phyloP scores from a whole-genome alignment of 192 early-diverging fungal genomes.

The Nowakowskiella sp. region DNA sequence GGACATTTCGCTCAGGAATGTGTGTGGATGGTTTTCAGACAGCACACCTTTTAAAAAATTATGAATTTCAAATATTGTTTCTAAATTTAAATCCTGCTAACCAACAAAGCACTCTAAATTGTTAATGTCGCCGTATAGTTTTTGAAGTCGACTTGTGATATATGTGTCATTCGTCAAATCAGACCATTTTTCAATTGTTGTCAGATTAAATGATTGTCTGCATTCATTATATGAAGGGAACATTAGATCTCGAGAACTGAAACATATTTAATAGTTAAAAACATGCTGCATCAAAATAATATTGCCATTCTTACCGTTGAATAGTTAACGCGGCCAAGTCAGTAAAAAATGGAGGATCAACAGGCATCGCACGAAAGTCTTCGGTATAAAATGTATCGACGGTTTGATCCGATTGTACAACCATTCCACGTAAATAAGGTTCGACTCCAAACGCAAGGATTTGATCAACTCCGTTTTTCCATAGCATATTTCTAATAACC shows the following conservation, averaged over 20 bases:
- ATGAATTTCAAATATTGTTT: no score
- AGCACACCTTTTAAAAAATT: no score
- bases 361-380: conserved; percentile 16
- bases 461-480: no score
- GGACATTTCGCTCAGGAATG: no score
- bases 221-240: conserved; percentile 22
- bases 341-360: conserved; percentile 14
- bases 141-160: conserved; percentile 7
- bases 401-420: conserved; percentile 17
- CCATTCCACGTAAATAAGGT: conserved; percentile 24
- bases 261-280: conserved; percentile 2
- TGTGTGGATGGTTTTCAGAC: no score
- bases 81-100: no score
- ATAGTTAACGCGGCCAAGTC: conserved; percentile 26
- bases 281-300: neutral
- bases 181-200: conserved; percentile 6
- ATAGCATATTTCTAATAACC: no score
- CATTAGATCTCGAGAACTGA: conserved; percentile 29
- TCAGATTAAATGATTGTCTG: conserved; percentile 12
- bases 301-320: conserved; percentile 23
- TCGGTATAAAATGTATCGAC: conserved; percentile 17
- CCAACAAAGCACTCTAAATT: conserved; percentile 34
- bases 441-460: conserved; percentile 15
- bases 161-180: conserved; percentile 28
- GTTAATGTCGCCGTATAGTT: conserved; percentile 20